phyloP scores from a whole-genome alignment of 768 basidiomycete species.

The Pleurotus djamor region DNA sequence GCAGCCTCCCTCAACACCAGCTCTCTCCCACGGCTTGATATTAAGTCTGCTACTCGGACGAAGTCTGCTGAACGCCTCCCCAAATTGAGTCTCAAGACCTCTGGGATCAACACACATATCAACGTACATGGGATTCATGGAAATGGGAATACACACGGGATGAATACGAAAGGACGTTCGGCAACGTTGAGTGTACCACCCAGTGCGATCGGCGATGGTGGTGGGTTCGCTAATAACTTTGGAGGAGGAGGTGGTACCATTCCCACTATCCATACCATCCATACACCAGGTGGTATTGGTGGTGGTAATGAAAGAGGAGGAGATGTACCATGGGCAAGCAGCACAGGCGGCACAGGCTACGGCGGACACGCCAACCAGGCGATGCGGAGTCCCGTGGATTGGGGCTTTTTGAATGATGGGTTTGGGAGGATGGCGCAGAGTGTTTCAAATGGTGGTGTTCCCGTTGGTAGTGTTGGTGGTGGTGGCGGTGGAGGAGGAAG shows the following conservation, averaged over 20 bases:
- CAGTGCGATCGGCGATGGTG: constrained; percentile 4
- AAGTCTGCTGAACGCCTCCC: constrained; percentile 1
- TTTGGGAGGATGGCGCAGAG: constrained; percentile 3
- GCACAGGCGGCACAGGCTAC: background rate
- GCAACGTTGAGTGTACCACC: constrained; percentile 6
- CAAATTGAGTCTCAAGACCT: background rate
- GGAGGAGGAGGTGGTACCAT: background rate
- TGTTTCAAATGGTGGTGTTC: too few species aligned
- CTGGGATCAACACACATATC: too few species aligned
- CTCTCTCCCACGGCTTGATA: background rate
- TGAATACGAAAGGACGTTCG: background rate
- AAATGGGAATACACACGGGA: too few species aligned
- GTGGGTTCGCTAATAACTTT: background rate
- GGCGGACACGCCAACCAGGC: background rate
- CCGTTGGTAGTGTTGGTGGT: too few species aligned
- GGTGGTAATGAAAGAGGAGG: background rate
- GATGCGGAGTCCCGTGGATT: constrained; percentile 5
- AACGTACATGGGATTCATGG: too few species aligned
- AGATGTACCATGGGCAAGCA: background rate
- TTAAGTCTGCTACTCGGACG: constrained; percentile 1
- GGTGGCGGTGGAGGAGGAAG: too few species aligned
- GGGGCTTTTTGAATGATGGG: constrained; percentile 1
- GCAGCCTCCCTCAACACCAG: background rate
- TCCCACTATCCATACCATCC: too few species aligned
- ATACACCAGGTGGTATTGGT: too few species aligned